phyloP scores from a whole-genome alignment of 2,329 filamentous ascomycete species.

The Scedosporium boydii region DNA sequence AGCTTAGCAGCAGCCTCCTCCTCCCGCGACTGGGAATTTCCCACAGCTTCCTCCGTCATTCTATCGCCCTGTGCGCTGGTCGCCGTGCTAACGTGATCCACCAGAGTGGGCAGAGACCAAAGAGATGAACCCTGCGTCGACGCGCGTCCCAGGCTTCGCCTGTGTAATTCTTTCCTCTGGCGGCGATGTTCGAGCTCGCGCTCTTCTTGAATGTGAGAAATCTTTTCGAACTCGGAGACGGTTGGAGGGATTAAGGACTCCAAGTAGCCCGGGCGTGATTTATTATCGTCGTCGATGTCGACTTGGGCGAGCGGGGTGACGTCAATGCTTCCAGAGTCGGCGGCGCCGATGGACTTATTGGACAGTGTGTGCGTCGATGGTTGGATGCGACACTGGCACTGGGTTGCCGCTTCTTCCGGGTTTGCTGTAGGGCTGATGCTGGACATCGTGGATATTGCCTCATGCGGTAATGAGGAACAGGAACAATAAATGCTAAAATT shows the following conservation, averaged over 20 bases:
- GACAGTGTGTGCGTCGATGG: not conserved
- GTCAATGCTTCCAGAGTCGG: not conserved
- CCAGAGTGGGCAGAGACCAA: not conserved
- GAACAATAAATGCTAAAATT: not conserved
- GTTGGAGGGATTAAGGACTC: conserved; percentile 40
- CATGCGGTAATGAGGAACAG: not conserved
- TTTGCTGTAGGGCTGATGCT: not conserved
- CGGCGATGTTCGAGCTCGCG: conserved; percentile 29
- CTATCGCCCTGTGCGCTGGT: not conserved
- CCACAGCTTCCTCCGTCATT: not conserved
- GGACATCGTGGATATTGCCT: not conserved
- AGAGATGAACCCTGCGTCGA: not conserved
- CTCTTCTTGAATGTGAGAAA: conserved; percentile 37
- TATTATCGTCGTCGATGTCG: not conserved
- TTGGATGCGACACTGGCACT: not conserved
- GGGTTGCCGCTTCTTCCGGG: not conserved
- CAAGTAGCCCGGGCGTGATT: conserved; percentile 32
- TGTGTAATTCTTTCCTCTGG: not conserved
- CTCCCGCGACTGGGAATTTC: conserved; percentile 9
- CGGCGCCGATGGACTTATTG: not conserved
- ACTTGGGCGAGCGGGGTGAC: not conserved
- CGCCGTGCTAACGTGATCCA: not conserved
- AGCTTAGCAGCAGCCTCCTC: conserved; percentile 39
- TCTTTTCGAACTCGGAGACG: conserved; percentile 34
- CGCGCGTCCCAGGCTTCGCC: not conserved